Evolutionary conservation across 768 basidiomycete species (phyloP), one percentile per base, ranked within the genome.

Genomic region (Termitomyces titanicus): DNA sequence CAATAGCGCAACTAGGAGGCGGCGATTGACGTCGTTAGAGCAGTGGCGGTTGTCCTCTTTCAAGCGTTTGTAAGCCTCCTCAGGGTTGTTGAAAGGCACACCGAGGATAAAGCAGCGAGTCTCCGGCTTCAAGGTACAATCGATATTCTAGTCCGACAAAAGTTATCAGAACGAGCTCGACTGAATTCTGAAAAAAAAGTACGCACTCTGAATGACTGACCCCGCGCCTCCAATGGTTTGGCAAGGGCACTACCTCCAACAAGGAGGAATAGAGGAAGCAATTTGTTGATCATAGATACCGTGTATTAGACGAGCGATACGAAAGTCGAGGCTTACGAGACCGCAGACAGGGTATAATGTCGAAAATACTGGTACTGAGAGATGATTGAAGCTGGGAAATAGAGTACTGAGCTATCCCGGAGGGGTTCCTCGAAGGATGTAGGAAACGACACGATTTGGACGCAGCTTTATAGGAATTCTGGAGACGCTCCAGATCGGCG

Each of bases 251-350:
- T 45, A 29, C 44, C 39, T 33, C 59, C 56, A n/a, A 52, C 53
- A 18, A 61, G 56, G 49, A 61, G 56, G 51, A 61, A 61, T 20
- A 61, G 59, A 49, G 59, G 59, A 51, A 61, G 56, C 15, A 57
- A 33, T 44, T 57, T 55, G 27, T 57, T 61, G 18, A 57, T 54
- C 38, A 47, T 24, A 45, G 53, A 22, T 47, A 53, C 57, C 48
- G 49, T 54, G 24, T 39, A 53, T 37, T 27, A 17, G 48, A 47
- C 49, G 35, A 48, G 35, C 56, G 49, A 42, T 47, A 51, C 49
- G 15, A 43, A 55, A 40, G 40, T 52, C 54, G 58, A 59, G 50
- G 22, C 33, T 22, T 18, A 22, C 22, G 44, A 47, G 38, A 59
- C 38, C 45, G 45, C 20, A 51, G 40, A 43, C 40, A 43, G 18